phyloP scores from a whole-genome alignment of 1,284 basidiomycete genomes.

The Naganishia albida region DNA sequence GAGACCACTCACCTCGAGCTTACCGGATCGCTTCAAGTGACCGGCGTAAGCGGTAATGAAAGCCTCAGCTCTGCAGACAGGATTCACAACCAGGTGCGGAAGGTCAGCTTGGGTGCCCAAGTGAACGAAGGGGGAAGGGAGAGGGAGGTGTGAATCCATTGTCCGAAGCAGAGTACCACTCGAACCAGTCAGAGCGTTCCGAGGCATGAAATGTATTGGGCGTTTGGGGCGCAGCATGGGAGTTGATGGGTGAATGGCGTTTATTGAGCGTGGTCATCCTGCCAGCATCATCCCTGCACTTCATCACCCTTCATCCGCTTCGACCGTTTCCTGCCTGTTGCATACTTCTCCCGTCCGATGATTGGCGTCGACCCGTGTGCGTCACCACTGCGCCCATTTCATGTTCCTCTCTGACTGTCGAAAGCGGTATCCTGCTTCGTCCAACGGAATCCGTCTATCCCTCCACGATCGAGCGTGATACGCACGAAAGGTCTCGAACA shows the following conservation, averaged over 20 bases:
- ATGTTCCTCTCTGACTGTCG: constrained; percentile 12
- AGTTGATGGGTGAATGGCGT: neutral
- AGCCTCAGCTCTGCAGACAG: constrained; percentile 68
- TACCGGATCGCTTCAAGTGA: constrained; percentile 93
- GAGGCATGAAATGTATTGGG: constrained; percentile 28
- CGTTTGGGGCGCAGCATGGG: constrained; percentile 3
- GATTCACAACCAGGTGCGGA: constrained; percentile 7
- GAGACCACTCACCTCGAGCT: constrained; percentile 75
- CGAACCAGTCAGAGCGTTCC: constrained; percentile 22
- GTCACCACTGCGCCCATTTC: constrained; percentile 9
- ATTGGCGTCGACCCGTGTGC: neutral
- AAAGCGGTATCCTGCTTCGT: constrained; percentile 9
- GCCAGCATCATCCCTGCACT: no score
- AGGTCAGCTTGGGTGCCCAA: constrained; percentile 31
- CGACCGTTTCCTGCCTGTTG: no score
- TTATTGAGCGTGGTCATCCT: neutral
- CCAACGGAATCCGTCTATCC: neutral
- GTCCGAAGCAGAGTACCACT: constrained; percentile 26
- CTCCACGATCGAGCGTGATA: constrained; percentile 31
- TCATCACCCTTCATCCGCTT: neutral
- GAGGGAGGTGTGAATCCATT: constrained; percentile 26
- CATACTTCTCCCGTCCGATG: neutral
- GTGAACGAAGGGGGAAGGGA: neutral
- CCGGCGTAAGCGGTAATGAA: constrained; percentile 90
- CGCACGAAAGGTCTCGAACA: constrained; percentile 86